Evolutionary conservation across 2,329 filamentous ascomycete species (phyloP), one percentile per base, ranked within the genome.

Genomic region (Fusarium sp.): DNA sequence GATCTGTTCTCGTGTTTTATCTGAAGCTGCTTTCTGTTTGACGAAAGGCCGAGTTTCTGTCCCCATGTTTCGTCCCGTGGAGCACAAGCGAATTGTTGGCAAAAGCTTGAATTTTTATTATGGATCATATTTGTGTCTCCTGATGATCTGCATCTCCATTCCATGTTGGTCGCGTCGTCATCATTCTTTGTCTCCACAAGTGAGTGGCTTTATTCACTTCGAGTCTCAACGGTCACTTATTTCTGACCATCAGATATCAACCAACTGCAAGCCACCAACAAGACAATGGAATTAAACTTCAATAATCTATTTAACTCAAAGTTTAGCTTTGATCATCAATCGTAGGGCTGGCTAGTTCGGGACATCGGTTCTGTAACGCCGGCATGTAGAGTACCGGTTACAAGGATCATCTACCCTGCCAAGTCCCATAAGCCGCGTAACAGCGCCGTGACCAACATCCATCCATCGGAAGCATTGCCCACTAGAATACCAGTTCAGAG

Each of bases 71-170:
- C 49, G 32, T 27, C 18, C 49, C 49, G 32, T 52, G 32, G 20
- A 24, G 34, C 7, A 41, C 24, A 52, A 52, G 49, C 49, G 49
- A 52, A 52, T 41, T 52, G 32, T 52, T 52, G 49, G 49, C 49
- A 57, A 57, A 57, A 57, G 54, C 54, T 57, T 57, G 54, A 49
- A 49, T 49, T 18, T 40, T 49, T 57, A 38, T 57, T 57, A 57
- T 57, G 54, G 54, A 57, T 16, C 54, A 11, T 12, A 32, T 30
- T 29, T 24, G 27, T 38, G 8, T 18, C 54, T 57, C 54, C 54
- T 57, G 54, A 40, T 57, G 54, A 57, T 57, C 54, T 49, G 24
- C 54, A 57, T 53, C 34, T 53, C 49, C 20, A 51, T 51, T 25
- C 22, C 22, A 22, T 22, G 18, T 51, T 25, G 18, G 24, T 15